Base-by-base conservation (phyloP, 495 filamentous ascomycete genomes). In the Staphylotrichum longicolle region DNA sequence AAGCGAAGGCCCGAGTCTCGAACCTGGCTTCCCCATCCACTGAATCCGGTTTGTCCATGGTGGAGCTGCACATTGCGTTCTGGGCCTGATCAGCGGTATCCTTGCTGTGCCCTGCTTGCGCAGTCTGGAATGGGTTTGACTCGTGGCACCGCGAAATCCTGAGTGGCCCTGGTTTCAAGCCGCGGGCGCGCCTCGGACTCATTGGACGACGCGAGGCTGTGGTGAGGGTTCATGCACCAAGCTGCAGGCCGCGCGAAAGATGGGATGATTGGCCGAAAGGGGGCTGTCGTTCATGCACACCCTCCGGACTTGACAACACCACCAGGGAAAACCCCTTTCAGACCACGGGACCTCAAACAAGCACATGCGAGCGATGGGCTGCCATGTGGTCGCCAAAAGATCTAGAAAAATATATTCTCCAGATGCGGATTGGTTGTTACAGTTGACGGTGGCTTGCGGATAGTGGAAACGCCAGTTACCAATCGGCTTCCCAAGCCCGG, bases 161-260 rank as follows among this genome's bases (percentile, higher is more conserved):
- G 11, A 14, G n/a, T 20, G n/a, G 15, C 15, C 20, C 7, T 49
- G 53, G 53, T 41, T 47, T 27, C 32, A 32, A 57, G 46, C n/a
- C 39, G 57, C 27, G 27, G 10, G 30, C 27, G 57, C 57, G 49
- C 41, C 39, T 59, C 39, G 57, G 40, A 50, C 46, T 40, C 46
- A 37, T 59, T 59, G 57, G 56, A 50, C n/a, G 39, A 51, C 27
- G 57, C 57, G 49, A 39, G 57, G 20, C 48, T 60, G 48, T 9
- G 12, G 57, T 35, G 37, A 44, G 8, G 41, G 47, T 58, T 58
- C 46, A 58, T 58, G 56, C 56, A 10, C 20, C 15, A 45, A 15
- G n/a, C 46, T 4, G 35, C 46, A 37, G 7, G 5, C 27, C 14
- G 40, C 33, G 30, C 7, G 14, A 20, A 50, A 7, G 27, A 27